These are phyloP conservation scores for Lasiodiplodia sp. DNA, from an alignment of 2,329 filamentous ascomycete species.

Conservation along the genomic window DNA sequence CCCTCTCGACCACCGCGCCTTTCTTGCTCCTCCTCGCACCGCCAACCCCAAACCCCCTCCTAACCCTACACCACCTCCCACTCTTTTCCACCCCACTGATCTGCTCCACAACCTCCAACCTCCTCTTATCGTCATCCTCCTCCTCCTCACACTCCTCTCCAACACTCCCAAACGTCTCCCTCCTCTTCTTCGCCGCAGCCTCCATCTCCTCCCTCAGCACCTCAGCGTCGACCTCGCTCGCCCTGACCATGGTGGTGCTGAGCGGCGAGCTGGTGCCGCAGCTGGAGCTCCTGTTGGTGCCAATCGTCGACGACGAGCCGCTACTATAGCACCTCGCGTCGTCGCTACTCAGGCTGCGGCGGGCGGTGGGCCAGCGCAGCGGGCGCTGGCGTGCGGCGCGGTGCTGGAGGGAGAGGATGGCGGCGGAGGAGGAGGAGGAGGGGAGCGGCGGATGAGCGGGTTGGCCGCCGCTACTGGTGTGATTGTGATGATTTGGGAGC, in stretches of 20 bases:
- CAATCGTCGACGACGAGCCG: background rate
- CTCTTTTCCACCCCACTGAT: slow-evolving; percentile 29
- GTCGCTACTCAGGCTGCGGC: background rate
- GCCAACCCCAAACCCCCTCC: background rate
- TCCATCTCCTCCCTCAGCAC: slow-evolving; percentile 31
- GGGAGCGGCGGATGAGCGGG: background rate
- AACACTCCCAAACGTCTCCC: slow-evolving; percentile 24
- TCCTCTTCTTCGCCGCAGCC: slow-evolving; percentile 22
- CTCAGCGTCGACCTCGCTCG: slow-evolving; percentile 23
- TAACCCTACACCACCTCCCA: slow-evolving; percentile 21
- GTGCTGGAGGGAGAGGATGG: slow-evolving; percentile 13
- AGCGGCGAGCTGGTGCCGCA: slow-evolving; percentile 18
- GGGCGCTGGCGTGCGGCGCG: slow-evolving; percentile 19
- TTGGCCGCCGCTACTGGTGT: no score
- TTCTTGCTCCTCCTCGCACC: slow-evolving; percentile 10
- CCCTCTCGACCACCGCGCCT: slow-evolving; percentile 4
- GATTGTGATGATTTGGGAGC: background rate
- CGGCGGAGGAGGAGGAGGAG: background rate
- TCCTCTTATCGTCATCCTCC: slow-evolving; percentile 34
- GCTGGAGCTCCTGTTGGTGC: background rate
- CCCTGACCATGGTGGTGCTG: slow-evolving; percentile 19
- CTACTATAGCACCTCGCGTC: background rate
- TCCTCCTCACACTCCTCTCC: background rate
- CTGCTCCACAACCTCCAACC: slow-evolving; percentile 23
- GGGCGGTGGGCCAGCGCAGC: background rate